These are phyloP conservation scores for Paratinospora sagittata DNA, from an alignment of 164 flowering plant genomes.

Conservation along the genomic window DNA sequence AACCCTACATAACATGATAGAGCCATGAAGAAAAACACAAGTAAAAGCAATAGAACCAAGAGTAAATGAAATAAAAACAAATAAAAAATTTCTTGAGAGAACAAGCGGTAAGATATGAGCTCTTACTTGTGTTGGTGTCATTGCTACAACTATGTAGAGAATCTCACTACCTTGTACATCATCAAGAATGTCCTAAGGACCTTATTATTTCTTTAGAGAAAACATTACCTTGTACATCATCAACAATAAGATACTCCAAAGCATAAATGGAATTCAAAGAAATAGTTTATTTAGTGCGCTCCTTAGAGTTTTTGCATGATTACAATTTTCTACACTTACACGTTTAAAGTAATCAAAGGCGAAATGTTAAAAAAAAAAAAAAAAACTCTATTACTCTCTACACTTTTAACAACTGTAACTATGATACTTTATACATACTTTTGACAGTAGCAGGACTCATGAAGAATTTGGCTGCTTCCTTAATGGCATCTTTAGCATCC, in stretches of 20 bases:
- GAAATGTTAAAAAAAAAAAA: too few relatives aligned
- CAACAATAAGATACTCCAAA: slow-evolving; percentile 13
- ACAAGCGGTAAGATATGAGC: not conserved
- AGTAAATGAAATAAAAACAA: not conserved
- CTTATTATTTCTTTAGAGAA: too few relatives aligned
- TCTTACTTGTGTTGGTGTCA: slow-evolving; percentile 85
- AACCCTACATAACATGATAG: too few relatives aligned
- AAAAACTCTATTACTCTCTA: not conserved
- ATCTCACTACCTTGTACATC: too few relatives aligned
- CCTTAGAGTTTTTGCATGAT: not conserved
- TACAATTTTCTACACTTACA: not conserved
- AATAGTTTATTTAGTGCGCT: not conserved
- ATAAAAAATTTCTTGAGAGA: not conserved
- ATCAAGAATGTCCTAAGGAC: too few relatives aligned
- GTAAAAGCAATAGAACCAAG: not conserved
- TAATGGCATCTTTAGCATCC: slow-evolving; percentile 57
- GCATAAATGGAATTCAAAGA: not conserved
- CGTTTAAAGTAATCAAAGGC: not conserved
- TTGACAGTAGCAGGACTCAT: slow-evolving; percentile 78
- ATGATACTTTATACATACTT: slow-evolving; percentile 27
- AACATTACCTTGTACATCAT: slow-evolving; percentile 27
- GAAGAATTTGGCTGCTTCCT: slow-evolving; percentile 70
- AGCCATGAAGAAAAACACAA: not conserved
- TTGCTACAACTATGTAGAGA: slow-evolving; percentile 74
- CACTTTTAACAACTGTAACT: not conserved